phyloP scores from a whole-genome alignment of 495 filamentous ascomycete genomes.

The Hypoxylon perforatum region DNA sequence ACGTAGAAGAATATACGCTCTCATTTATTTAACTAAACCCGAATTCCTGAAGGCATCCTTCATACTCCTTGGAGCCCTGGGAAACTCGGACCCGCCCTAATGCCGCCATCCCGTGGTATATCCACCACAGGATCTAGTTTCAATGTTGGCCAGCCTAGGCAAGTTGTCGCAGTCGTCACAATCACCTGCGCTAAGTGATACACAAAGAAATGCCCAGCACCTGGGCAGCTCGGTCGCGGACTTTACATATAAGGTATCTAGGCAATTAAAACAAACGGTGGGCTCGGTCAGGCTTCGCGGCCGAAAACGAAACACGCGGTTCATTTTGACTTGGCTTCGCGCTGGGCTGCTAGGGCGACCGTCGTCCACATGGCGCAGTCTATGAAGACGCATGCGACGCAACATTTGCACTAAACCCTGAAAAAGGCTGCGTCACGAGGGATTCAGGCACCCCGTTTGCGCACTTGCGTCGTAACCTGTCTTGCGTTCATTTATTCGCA shows the following conservation, averaged over 20 bases:
- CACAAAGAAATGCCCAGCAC: too few species aligned
- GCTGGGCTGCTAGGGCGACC: background rate
- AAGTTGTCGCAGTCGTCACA: too few species aligned
- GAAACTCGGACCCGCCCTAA: slow-evolving; percentile 2
- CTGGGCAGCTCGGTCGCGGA: background rate
- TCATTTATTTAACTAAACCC: background rate
- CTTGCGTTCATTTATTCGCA: slow-evolving; percentile 12
- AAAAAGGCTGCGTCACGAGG: slow-evolving; percentile 34
- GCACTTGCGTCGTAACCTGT: slow-evolving; percentile 37
- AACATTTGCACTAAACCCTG: slow-evolving; percentile 25
- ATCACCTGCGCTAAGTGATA: too few species aligned
- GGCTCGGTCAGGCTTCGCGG: slow-evolving; percentile 28
- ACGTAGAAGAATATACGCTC: background rate
- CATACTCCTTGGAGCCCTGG: background rate
- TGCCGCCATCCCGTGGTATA: slow-evolving; percentile 3
- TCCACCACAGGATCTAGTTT: background rate
- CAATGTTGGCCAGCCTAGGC: too few species aligned
- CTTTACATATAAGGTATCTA: background rate
- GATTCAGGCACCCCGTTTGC: slow-evolving; percentile 32
- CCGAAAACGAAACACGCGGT: slow-evolving; percentile 28
- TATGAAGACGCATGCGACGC: slow-evolving; percentile 30
- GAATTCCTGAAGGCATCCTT: background rate
- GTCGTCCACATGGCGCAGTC: slow-evolving; percentile 36
- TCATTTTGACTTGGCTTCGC: slow-evolving; percentile 19
- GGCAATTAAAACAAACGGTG: background rate